Base-by-base conservation (phyloP, 1,284 basidiomycete genomes). In the Pterula multifida region DNA sequence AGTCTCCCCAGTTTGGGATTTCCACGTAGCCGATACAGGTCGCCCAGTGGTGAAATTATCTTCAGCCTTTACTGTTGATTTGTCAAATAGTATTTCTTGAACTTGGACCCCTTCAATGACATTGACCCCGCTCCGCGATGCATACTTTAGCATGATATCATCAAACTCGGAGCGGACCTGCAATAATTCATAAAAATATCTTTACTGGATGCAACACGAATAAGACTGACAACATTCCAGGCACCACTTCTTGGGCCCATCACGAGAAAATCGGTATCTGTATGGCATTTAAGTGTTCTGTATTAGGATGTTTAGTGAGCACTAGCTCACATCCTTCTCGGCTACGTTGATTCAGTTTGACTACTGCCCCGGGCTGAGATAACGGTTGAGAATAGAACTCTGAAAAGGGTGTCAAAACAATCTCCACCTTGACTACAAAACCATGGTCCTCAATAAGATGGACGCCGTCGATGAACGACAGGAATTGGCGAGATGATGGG, bases 141-240 rank as follows among this genome's bases (percentile, higher is more conserved):
- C 76, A 54, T 84, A 78, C 49, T 75, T 72, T 51, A 84, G 64
- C 36, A 84, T 68, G 49, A 83, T 55, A 1, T 77, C 67, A 60
- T 84, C 81, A 52, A 80, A 81, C 60, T 81, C 78, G 2, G 80
- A 73, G 36, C 81, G 78, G 44, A 75, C 65, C 79, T 81, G 36
- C 35, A 32, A 17, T 24, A 36, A 45, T 36, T 47, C 48, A n/a
- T 23, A 23, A n/a, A 26, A 17, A n/a, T 3, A 11, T 26, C 42
- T 26, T 28, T 25, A 23, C 28, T 42, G 45, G 39, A 26, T 4
- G 42, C 44, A 39, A 48, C 9, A 11, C 52, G 2, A 17, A 51
- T 49, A n/a, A 44, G 17, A 68, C 77, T 53, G 57, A 82, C 79
- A 49, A 83, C 79, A 57, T 83, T 83, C 78, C 78, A 83, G 1